Conservation (phyloP, 1,284 basidiomycete species). For the Malassezia equina region DNA sequence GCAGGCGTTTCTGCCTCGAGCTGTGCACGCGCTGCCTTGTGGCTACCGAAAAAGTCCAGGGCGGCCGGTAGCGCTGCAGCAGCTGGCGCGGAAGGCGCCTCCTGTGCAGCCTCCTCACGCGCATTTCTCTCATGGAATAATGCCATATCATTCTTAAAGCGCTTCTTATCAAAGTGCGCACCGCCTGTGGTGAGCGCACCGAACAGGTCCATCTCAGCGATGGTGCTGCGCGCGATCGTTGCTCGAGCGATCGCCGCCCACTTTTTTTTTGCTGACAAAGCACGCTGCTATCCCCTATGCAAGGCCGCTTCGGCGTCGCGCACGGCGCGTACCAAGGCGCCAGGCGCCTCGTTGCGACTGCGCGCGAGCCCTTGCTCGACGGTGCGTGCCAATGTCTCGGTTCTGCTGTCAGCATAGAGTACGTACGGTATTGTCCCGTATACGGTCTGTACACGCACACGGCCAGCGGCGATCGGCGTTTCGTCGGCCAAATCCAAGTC, state of each 20-base stretch:
- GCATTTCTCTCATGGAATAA: constrained; percentile 54
- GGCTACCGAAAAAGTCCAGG: constrained; percentile 34
- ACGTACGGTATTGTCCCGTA: constrained; percentile 27
- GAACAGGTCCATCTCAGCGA: constrained; percentile 46
- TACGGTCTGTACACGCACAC: constrained; percentile 23
- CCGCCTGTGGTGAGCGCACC: constrained; percentile 34
- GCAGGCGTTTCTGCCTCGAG: constrained; percentile 8
- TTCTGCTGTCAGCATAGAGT: neutral
- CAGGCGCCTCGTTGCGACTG: neutral
- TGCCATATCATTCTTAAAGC: constrained; percentile 62
- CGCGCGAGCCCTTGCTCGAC: neutral
- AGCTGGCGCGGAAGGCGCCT: neutral
- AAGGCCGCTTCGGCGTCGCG: neutral
- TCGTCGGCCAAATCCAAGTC: constrained; percentile 22
- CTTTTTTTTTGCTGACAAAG: neutral
- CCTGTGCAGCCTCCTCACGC: neutral
- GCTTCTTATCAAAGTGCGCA: constrained; percentile 61
- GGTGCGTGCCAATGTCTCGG: neutral
- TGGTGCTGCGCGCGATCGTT: neutral
- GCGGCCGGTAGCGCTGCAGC: constrained; percentile 26
- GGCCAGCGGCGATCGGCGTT: constrained; percentile 21
- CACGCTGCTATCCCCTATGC: neutral
- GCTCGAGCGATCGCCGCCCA: neutral
- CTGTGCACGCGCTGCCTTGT: constrained; percentile 8
- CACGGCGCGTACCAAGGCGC: constrained; percentile 1